Percentiles rank a stretch among this genome's conserved stretches.
Evolutionary conservation across 1,139 yeast species (phyloP).

Genomic region (Saccharomyces hybrid): DNA sequence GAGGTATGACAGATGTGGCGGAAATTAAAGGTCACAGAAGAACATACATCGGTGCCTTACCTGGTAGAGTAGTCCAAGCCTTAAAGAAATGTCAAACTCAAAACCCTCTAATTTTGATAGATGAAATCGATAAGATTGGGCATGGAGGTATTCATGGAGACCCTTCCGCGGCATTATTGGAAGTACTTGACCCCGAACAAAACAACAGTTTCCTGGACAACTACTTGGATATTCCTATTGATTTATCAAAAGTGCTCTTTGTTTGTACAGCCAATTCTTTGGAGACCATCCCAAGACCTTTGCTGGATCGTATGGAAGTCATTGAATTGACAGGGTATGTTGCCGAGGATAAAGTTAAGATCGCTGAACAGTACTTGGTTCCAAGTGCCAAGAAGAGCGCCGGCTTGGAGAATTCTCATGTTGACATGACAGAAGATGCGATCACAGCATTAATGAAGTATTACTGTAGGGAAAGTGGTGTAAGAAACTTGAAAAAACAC

Average conservation of each 20-base stretch:
- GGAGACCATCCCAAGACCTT: conserved; percentile 87
- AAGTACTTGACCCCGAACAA: conserved; percentile 93
- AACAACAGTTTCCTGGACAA: conserved; percentile 84
- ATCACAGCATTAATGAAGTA: conserved; percentile 65
- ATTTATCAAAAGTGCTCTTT: conserved; percentile 83
- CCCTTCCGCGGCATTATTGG: conserved; percentile 93
- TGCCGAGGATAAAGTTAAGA: conserved; percentile 84
- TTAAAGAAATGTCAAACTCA: conserved; percentile 83
- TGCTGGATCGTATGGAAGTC: conserved; percentile 95
- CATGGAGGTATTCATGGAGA: conserved; percentile 68
- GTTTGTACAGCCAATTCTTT: conserved; percentile 94
- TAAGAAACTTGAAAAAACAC: conserved; percentile 82
- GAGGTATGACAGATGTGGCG: conserved; percentile 94
- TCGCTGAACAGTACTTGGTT: conserved; percentile 79
- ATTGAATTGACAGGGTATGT: conserved; percentile 92
- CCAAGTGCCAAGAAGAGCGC: conserved; percentile 79
- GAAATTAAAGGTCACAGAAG: conserved; percentile 97
- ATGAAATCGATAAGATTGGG: conserved; percentile 86
- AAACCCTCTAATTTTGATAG: conserved; percentile 86
- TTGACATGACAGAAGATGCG: conserved; percentile 60
- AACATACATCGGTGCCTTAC: conserved; percentile 93
- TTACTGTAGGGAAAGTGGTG: conserved; percentile 94
- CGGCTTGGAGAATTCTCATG: conserved; percentile 67
- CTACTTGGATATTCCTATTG: conserved; percentile 88
- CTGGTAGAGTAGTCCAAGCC: conserved; percentile 87